A percentile compares a stretch with the other conserved stretches of the same genome.
Conservation (phyloP, 2,329 filamentous ascomycete species). For the Fusarium zealandicum region DNA sequence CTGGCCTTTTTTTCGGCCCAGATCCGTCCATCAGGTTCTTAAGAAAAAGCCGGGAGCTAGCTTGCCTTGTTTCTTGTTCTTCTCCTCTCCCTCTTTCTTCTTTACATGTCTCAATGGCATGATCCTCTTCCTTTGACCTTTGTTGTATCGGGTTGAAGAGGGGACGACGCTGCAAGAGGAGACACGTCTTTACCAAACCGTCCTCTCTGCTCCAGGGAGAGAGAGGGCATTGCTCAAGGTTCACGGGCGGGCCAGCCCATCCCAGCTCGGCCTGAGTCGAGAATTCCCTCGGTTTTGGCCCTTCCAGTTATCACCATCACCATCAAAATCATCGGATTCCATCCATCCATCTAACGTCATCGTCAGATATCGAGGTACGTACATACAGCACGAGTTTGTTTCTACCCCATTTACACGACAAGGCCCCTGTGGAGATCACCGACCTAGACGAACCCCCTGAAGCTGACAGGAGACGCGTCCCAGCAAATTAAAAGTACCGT, state of each 20-base stretch:
- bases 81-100: constrained; percentile 19
- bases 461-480: constrained; percentile 26
- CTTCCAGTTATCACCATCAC: background rate
- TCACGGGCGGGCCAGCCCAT: constrained; percentile 8
- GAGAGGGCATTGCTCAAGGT: constrained; percentile 15
- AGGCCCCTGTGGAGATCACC: constrained; percentile 26
- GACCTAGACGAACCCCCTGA: constrained; percentile 7
- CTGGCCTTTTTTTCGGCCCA: background rate
- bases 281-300: background rate
- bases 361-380: background rate
- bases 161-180: constrained; percentile 16
- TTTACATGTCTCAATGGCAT: constrained; percentile 21
- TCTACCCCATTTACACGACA: background rate
- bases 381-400: background rate
- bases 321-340: constrained; percentile 3
- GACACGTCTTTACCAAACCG: background rate
- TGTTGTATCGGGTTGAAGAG: constrained; percentile 32
- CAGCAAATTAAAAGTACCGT: constrained; percentile 34
- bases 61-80: constrained; percentile 19
- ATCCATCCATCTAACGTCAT: too few relatives aligned
- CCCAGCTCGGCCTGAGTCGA: constrained; percentile 16
- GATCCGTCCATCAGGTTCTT: constrained; percentile 10
- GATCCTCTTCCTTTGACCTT: constrained; percentile 29
- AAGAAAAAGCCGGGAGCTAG: constrained; percentile 30
- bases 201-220: constrained; percentile 20